These are phyloP conservation scores for Ophiostoma montium DNA, from an alignment of 2,329 filamentous ascomycete species.

Conservation along the genomic window DNA sequence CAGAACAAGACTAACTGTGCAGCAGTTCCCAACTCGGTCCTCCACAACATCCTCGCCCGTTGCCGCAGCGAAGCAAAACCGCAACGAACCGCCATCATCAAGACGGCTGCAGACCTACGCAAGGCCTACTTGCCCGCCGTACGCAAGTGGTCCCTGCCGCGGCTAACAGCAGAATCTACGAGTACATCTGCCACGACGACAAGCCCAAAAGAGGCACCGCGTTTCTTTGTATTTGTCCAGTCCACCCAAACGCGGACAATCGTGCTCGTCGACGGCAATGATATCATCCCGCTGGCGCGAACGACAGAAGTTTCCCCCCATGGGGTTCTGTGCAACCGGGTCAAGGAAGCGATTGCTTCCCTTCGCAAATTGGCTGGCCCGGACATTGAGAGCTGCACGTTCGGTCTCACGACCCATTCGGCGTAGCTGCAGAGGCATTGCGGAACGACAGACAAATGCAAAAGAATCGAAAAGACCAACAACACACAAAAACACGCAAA, in stretches of 20 bases:
- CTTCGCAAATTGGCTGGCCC: not conserved
- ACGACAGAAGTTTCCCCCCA: not conserved
- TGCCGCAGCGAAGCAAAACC: too few species aligned
- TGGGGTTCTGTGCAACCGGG: not conserved
- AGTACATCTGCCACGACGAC: not conserved
- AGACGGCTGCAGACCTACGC: too few species aligned
- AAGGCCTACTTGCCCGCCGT: too few species aligned
- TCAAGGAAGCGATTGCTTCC: not conserved
- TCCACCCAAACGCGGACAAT: not conserved
- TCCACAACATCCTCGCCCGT: too few species aligned
- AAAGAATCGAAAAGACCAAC: too few species aligned
- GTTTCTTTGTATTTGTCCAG: not conserved
- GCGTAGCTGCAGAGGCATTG: not conserved
- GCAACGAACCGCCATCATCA: too few species aligned
- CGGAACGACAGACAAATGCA: too few species aligned
- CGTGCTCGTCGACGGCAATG: not conserved
- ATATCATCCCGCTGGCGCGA: not conserved
- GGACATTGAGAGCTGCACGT: not conserved
- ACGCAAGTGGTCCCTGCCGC: too few species aligned
- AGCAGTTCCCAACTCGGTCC: too few species aligned
- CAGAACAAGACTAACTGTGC: too few species aligned
- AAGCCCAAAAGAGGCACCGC: not conserved
- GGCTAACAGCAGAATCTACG: too few species aligned
- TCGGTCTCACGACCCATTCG: not conserved
- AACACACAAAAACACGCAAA: too few species aligned